These are phyloP conservation scores for Lagenaria siceraria DNA, from an alignment of 306 rosid species.

Conservation along the genomic window DNA sequence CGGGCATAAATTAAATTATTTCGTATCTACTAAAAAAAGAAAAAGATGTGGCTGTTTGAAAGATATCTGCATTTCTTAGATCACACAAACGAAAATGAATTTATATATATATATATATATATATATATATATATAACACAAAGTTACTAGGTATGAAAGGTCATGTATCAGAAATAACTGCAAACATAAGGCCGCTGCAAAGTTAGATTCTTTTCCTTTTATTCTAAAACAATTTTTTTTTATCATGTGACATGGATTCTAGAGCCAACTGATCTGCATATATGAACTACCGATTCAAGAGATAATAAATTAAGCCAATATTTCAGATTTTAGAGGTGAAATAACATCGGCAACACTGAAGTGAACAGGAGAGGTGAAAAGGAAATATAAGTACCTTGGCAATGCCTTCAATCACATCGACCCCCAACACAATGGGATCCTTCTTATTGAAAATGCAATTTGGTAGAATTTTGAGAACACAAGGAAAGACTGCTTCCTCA, in stretches of 20 bases:
- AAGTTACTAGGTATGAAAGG: neutral
- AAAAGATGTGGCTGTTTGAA: neutral
- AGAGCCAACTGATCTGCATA: neutral
- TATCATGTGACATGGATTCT: neutral
- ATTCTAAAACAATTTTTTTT: neutral
- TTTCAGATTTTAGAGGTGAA: neutral
- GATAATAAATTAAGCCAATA: neutral
- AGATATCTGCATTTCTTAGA: neutral
- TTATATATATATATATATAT: too few species aligned
- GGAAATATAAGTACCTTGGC: constrained; percentile 43
- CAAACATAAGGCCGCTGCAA: neutral
- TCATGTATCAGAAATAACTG: neutral
- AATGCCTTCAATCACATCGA: constrained; percentile 83
- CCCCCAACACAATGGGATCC: constrained; percentile 97
- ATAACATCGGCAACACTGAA: neutral
- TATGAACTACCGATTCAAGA: neutral
- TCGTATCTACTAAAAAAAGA: neutral
- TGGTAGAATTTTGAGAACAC: constrained; percentile 67
- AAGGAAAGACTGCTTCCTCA: constrained; percentile 91
- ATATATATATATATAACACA: too few species aligned
- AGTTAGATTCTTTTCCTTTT: neutral
- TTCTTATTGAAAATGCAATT: constrained; percentile 85
- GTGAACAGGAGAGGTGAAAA: neutral
- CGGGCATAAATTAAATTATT: neutral
- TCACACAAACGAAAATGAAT: neutral